Evolutionary conservation across 1,139 yeast genomes (phyloP), one percentile per base, ranked within the genome.

Genomic region (Taiozyma sp.): DNA sequence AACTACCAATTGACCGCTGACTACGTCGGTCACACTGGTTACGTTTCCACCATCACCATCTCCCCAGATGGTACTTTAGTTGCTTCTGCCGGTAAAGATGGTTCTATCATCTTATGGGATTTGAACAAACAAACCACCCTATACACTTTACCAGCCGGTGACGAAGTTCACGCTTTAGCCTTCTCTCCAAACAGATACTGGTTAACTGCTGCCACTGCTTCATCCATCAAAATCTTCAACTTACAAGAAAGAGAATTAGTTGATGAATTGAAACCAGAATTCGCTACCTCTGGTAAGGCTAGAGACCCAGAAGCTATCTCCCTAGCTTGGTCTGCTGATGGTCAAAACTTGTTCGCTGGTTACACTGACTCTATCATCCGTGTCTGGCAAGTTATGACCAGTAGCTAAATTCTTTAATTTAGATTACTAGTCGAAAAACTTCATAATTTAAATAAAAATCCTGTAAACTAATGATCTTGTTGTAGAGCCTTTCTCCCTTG

Each of bases 111-210:
- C 90, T 86, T 95, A 75, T 93, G 99, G 99, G 96, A 91, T 81
- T 85, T 93, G 78, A 83, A 85, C 83, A 76, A 83, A 68, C 85
- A 88, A 81, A 76, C 79, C 74, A 87, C 93, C 71, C 82, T 91
- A 72, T 93, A 90, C 96, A 86, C 97, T 71, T 85, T 93, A 76
- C 81, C 82, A 70, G 95, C 97, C 67, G 89, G 95, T 75, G 95
- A 93, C 72, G 99, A 93, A 83, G 93, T 95, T 68, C 89, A 88
- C 78, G 95, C 97, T 73, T 85, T 93, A 74, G 96, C 97, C 70
- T 95, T 93, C 96, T 91, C 99, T 75, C 99, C 99, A 79, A 88
- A 89, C 96, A 91, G 99, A 87, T 95, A 89, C 95, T 93, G 99
- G 99, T 88, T 95, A 76, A 95, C 97, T 75, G 99, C 98, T 79